Percentiles rank a stretch among this genome's conserved stretches.
Conservation (phyloP, 371 early-diverging fungal genomes). For the Rozella allomycis region DNA sequence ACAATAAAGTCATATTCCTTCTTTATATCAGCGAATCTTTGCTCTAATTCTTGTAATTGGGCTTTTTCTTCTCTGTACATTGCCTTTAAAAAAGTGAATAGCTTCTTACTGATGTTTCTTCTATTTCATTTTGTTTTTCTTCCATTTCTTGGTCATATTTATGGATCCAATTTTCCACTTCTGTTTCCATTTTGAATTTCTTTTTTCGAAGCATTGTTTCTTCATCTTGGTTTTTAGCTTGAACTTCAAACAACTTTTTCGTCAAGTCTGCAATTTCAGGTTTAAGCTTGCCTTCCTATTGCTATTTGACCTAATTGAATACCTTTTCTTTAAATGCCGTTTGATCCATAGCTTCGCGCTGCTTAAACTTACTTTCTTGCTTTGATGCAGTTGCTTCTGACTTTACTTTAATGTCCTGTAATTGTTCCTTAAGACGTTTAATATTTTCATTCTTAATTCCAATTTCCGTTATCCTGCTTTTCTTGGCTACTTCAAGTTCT, state of each 20-base stretch:
- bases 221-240: constrained; percentile 14
- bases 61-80: constrained; percentile 25
- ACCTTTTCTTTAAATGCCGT: constrained; percentile 16
- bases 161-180: constrained; percentile 38
- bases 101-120: constrained; percentile 17
- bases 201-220: constrained; percentile 22
- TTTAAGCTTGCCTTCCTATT: constrained; percentile 11
- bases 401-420: constrained; percentile 22
- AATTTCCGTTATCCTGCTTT: constrained; percentile 17
- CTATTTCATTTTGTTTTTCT: constrained; percentile 28
- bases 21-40: constrained; percentile 14
- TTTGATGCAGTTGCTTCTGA: constrained; percentile 24
- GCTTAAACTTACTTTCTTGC: constrained; percentile 19
- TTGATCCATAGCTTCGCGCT: constrained; percentile 21
- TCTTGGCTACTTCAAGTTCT: constrained; percentile 22
- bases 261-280: constrained; percentile 8
- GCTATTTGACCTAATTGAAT: not conserved
- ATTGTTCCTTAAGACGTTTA: constrained; percentile 26
- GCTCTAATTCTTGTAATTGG: constrained; percentile 23
- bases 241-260: constrained; percentile 4
- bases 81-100: constrained; percentile 6
- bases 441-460: constrained; percentile 25
- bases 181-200: constrained; percentile 27
- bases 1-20: constrained; percentile 19
- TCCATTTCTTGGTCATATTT: constrained; percentile 37